A percentile compares a stretch with the other conserved stretches of the same genome.
Evolutionary conservation across 805 yeast genomes (phyloP).

Genomic region (Saturnispora serradocipensis): DNA sequence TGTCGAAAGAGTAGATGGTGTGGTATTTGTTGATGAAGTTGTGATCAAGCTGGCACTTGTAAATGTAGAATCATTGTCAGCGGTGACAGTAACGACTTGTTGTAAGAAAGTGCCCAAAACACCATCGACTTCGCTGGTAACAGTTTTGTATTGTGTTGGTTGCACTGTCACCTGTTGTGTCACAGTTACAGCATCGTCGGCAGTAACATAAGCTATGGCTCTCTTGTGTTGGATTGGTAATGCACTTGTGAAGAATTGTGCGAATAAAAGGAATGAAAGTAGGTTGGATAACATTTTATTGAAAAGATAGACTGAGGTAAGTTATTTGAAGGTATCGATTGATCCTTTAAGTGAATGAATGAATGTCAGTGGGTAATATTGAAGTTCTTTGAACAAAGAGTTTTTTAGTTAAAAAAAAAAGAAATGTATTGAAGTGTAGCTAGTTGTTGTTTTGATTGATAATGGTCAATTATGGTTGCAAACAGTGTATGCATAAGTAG

Average conservation of each 20-base stretch:
- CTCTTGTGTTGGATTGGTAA: slow-evolving; percentile 16
- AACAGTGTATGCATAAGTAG: neutral
- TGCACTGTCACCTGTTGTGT: slow-evolving; percentile 15
- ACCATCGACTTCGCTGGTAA: slow-evolving; percentile 15
- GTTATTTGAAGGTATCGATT: slow-evolving; percentile 6
- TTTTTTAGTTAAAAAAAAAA: neutral
- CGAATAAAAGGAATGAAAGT: neutral
- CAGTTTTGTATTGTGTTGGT: slow-evolving; percentile 15
- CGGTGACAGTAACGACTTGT: slow-evolving; percentile 22
- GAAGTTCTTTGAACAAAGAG: neutral
- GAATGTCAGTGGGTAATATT: neutral
- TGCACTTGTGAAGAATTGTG: slow-evolving; percentile 1
- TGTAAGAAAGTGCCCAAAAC: slow-evolving; percentile 15
- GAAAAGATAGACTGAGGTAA: slow-evolving; percentile 7
- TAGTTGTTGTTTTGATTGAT: neutral
- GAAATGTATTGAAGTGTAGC: neutral
- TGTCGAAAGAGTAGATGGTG: neutral
- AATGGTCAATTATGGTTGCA: too few relatives aligned
- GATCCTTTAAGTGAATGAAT: neutral
- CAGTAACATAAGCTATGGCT: slow-evolving; percentile 12
- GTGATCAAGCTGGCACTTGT: neutral
- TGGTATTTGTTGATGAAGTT: neutral
- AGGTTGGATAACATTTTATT: neutral
- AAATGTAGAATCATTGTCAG: neutral
- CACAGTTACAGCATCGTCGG: slow-evolving; percentile 19